Evolutionary conservation across 2,329 filamentous ascomycete genomes (phyloP), one percentile per base, ranked within the genome.

Genomic region (Calonectria hongkongensis): DNA sequence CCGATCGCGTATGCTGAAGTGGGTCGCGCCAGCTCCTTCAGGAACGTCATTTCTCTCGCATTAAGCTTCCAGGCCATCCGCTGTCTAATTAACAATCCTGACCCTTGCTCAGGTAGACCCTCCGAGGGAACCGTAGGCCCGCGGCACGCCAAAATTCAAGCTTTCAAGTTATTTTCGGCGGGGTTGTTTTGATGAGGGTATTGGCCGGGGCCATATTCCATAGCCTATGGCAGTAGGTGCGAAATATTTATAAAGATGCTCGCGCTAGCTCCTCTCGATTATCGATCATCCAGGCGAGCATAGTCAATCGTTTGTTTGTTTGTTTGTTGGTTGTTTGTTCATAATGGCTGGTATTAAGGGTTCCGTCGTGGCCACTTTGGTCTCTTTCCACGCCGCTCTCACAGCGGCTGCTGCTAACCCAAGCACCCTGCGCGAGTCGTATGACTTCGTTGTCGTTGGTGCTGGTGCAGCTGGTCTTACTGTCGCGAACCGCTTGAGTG

Each of bases 321-420:
- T 39, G 33, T 39, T 25, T 33, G 5, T 33, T 33, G 15, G 33
- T 39, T 39, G 36, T 4, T 50, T 50, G 10, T 60, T 60, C 54
- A 60, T 60, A 21, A 60, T 60, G 54, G 39, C 54, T 60, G 54
- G 54, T 60, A 15, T 60, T 9, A 60, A 60, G 54, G 33, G 54
- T 60, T 60, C 54, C 15, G 33, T 41, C 25, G 18, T 60, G 54
- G 15, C 54, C 54, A 16, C 54, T 39, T 21, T 60, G 33, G 33
- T 60, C 54, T 60, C 54, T 4, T 6, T 60, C n/a, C 33, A 41
- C 33, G 3, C 33, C 36, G 36, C 54, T 25, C n/a, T 48, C 9
- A n/a, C 45, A 25, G 45, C 18, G 45, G 45, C 45, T 48, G 4
- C 45, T 25, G 10, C 45, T 10, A 25, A 48, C n/a, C 10, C 45